These are phyloP conservation scores for Hansenula lynferdii DNA, from an alignment of 1,139 yeast species.

Conservation along the genomic window DNA sequence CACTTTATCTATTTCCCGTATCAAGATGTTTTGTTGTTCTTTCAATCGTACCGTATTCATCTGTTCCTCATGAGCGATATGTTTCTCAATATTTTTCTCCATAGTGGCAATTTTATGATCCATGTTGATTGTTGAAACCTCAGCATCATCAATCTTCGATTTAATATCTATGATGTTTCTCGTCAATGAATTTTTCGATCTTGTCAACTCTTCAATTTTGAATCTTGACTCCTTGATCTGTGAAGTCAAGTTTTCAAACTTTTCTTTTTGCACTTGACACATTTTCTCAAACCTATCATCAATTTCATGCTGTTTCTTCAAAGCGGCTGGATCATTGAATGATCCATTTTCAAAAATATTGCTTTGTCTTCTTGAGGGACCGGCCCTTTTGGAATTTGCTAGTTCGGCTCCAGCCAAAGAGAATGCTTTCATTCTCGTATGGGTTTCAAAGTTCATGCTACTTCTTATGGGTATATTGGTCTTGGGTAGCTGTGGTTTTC, in stretches of 20 bases:
- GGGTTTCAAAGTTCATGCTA: background rate
- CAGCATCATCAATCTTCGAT: conserved; percentile 11
- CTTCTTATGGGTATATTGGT: conserved; percentile 6
- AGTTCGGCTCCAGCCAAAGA: conserved; percentile 2
- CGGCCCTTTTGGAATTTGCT: background rate
- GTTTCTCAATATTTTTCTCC: conserved; percentile 3
- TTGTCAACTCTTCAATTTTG: conserved; percentile 6
- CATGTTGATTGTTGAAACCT: conserved; percentile 10
- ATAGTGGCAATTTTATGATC: conserved; percentile 10
- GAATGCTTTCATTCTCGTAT: background rate
- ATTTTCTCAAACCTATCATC: conserved; percentile 7
- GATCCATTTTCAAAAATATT: background rate
- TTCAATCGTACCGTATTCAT: conserved; percentile 10
- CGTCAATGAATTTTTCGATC: background rate
- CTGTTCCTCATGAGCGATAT: conserved; percentile 10
- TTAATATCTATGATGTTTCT: conserved; percentile 6
- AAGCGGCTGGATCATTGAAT: conserved; percentile 10
- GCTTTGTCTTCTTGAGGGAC: background rate
- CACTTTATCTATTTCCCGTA: conserved; percentile 15
- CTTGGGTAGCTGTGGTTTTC: too few relatives aligned
- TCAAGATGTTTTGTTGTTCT: conserved; percentile 11
- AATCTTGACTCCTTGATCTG: conserved; percentile 7
- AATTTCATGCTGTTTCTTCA: conserved; percentile 8
- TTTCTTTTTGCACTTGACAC: conserved; percentile 8
- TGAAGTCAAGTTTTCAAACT: conserved; percentile 5